phyloP scores from a whole-genome alignment of 2,329 filamentous ascomycete species.

The Sporothrix sp. region DNA sequence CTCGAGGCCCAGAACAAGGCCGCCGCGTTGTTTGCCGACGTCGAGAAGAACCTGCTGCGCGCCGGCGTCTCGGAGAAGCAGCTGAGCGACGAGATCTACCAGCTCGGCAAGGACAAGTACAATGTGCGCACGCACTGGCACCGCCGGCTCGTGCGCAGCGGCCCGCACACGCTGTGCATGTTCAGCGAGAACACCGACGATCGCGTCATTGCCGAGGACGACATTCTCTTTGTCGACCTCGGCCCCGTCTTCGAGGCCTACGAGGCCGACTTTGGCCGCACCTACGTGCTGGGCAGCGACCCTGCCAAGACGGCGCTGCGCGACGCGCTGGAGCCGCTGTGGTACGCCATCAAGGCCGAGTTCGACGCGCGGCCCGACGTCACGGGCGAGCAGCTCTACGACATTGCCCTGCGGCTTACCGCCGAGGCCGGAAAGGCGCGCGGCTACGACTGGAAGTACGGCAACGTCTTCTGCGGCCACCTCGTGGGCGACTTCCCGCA shows the following conservation, averaged over 20 bases:
- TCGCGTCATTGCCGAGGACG: neutral
- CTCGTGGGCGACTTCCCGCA: conserved; percentile 10
- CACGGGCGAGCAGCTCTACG: conserved; percentile 4
- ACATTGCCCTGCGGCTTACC: neutral
- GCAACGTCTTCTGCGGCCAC: conserved; percentile 7
- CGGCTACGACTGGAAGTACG: conserved; percentile 3
- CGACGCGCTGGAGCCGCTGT: conserved; percentile 8
- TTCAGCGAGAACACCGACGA: conserved; percentile 9
- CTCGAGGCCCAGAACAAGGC: conserved; percentile 9
- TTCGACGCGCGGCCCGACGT: conserved; percentile 1
- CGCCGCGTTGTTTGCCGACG: conserved; percentile 5
- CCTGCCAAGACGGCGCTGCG: conserved; percentile 2
- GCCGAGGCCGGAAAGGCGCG: neutral
- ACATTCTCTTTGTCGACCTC: conserved; percentile 8
- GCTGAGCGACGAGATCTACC: conserved; percentile 1
- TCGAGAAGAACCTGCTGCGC: conserved; percentile 5
- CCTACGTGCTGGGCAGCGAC: conserved; percentile 7
- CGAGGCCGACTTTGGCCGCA: conserved; percentile 11
- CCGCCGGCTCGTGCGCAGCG: conserved; percentile 7
- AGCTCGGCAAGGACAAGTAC: conserved; percentile 8
- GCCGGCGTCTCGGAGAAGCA: conserved; percentile 4
- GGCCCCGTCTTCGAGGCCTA: conserved; percentile 8
- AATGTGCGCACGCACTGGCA: conserved; percentile 10
- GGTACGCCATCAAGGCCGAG: conserved; percentile 6
- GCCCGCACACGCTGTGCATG: conserved; percentile 4